Conservation (phyloP, 2,329 filamentous ascomycete genomes). For the Lachnellula occidentalis region DNA sequence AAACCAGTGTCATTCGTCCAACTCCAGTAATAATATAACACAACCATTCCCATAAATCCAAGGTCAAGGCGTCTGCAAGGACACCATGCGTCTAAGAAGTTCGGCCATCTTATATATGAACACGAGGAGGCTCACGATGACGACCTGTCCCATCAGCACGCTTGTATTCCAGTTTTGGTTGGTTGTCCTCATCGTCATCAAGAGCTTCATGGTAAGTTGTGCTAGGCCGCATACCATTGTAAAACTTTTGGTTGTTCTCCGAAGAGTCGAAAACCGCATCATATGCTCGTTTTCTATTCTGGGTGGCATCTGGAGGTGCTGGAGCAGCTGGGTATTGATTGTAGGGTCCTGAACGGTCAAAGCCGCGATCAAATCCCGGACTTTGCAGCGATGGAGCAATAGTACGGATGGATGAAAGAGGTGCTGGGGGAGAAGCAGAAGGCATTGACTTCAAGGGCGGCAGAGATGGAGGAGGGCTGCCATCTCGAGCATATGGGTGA, state of each 20-base stretch:
- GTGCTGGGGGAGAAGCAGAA: constrained; percentile 21
- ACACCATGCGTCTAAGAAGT: constrained; percentile 2
- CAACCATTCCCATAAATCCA: background rate
- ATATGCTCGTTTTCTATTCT: constrained; percentile 24
- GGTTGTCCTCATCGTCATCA: constrained; percentile 14
- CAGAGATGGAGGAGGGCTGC: constrained; percentile 10
- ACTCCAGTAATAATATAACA: constrained; percentile 11
- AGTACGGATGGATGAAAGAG: constrained; percentile 14
- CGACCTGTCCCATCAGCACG: constrained; percentile 32
- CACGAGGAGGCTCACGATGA: constrained; percentile 33
- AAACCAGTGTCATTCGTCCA: background rate
- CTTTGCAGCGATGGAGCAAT: constrained; percentile 15
- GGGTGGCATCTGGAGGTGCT: constrained; percentile 10
- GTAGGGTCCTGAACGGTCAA: constrained; percentile 16
- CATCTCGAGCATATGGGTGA: constrained; percentile 8
- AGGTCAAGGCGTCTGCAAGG: constrained; percentile 1
- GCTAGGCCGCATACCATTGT: constrained; percentile 39
- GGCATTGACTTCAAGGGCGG: constrained; percentile 10
- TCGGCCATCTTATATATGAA: constrained; percentile 10
- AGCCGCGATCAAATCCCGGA: constrained; percentile 12
- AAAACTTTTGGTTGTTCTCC: constrained; percentile 31
- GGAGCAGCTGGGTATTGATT: constrained; percentile 17
- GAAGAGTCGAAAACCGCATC: constrained; percentile 24
- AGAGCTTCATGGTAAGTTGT: constrained; percentile 21
- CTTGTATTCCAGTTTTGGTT: constrained; percentile 25